Conservation (phyloP, 2,329 filamentous ascomycete genomes). For the Diplodia mutila region DNA sequence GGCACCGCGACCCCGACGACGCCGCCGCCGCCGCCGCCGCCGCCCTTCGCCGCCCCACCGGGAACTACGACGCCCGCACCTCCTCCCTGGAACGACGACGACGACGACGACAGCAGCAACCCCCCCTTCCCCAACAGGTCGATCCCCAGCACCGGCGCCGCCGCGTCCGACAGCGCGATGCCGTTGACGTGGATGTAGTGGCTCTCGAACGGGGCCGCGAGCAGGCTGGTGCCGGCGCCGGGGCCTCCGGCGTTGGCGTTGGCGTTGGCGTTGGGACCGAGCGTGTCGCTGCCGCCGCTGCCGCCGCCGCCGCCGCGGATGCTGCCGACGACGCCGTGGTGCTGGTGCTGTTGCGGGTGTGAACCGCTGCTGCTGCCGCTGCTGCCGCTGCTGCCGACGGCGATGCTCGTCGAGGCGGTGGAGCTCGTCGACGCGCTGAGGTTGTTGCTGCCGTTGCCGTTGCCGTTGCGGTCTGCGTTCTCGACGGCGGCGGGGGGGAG, state of each 20-base stretch:
- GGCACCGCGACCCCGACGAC: too few relatives aligned
- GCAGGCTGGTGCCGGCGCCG: background rate
- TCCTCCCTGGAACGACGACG: background rate
- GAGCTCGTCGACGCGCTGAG: conserved; percentile 1
- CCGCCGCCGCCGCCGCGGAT: too few relatives aligned
- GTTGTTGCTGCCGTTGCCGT: background rate
- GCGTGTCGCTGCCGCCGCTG: background rate
- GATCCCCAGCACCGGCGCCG: conserved; percentile 39
- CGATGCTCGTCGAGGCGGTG: background rate
- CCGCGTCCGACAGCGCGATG: conserved; percentile 40
- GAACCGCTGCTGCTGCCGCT: too few relatives aligned
- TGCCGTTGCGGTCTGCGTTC: background rate
- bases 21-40: background rate
- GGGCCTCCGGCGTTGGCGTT: too few relatives aligned
- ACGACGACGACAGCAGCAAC: background rate
- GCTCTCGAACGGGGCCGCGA: conserved; percentile 5
- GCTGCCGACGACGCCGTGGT: background rate
- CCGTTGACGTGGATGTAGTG: conserved; percentile 31
- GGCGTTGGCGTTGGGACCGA: too few relatives aligned
- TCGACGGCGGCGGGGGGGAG: conserved; percentile 3
- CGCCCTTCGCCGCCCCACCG: conserved; percentile 20
- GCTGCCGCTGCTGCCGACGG: background rate
- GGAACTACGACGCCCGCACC: conserved; percentile 8
- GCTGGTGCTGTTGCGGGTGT: background rate
- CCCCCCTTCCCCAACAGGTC: conserved; percentile 37